These are phyloP conservation scores for Nannochloris sp. DNA, from an alignment of 139 green algal species.

Conservation along the genomic window DNA sequence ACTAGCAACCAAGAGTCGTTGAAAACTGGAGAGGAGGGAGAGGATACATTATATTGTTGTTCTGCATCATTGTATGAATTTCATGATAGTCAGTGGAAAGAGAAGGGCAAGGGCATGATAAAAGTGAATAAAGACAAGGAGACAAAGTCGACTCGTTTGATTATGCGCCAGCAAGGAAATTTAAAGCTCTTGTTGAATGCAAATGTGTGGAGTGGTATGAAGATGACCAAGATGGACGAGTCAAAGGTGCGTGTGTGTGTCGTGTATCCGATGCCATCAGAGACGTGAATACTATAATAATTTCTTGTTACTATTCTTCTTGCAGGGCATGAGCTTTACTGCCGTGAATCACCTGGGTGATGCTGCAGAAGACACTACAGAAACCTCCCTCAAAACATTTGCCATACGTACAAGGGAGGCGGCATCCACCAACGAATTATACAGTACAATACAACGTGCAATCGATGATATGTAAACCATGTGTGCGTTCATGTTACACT, in stretches of 20 bases:
- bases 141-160: constrained; percentile 48
- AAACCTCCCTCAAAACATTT: not conserved
- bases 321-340: constrained; percentile 63
- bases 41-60: constrained; percentile 49
- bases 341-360: constrained; percentile 45
- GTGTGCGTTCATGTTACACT: no score
- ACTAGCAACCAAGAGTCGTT: constrained; percentile 4
- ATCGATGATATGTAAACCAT: no score
- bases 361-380: not conserved
- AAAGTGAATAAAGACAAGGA: constrained; percentile 49
- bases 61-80: constrained; percentile 75
- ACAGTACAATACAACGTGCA: not conserved
- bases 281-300: not conserved
- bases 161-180: constrained; percentile 87
- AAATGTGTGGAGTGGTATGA: constrained; percentile 66
- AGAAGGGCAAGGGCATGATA: constrained; percentile 80
- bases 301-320: not conserved
- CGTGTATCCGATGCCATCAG: not conserved
- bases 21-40: constrained; percentile 69
- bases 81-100: constrained; percentile 60
- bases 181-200: constrained; percentile 86
- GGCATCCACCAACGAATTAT: not conserved
- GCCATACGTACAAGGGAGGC: not conserved
- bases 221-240: constrained; percentile 68
- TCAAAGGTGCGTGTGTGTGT: constrained; percentile 31